phyloP scores from a whole-genome alignment of 2,329 filamentous ascomycete genomes.

The Aspergillus neotritici region DNA sequence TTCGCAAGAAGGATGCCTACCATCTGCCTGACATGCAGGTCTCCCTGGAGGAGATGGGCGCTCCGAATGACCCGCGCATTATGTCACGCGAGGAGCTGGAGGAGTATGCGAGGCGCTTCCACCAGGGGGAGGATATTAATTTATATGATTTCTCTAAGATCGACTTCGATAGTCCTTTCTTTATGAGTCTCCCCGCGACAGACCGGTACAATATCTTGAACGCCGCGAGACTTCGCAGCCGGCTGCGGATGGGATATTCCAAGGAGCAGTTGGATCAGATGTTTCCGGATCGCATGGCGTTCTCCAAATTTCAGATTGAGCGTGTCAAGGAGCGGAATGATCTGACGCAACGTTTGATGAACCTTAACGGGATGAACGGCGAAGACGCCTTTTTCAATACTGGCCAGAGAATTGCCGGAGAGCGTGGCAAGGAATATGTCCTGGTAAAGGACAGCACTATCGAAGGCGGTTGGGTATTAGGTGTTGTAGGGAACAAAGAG shows the following conservation, averaged over 20 bases:
- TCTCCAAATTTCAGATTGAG: slow-evolving; percentile 94
- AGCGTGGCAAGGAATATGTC: slow-evolving; percentile 89
- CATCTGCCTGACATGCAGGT: slow-evolving; percentile 81
- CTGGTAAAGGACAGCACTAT: slow-evolving; percentile 92
- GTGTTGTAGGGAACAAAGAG: slow-evolving; percentile 82
- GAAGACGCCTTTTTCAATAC: slow-evolving; percentile 64
- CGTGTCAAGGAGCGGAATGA: slow-evolving; percentile 88
- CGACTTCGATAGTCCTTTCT: slow-evolving; percentile 94
- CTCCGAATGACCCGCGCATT: slow-evolving; percentile 84
- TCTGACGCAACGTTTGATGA: slow-evolving; percentile 90
- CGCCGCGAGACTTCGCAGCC: slow-evolving; percentile 78
- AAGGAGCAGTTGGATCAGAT: slow-evolving; percentile 94
- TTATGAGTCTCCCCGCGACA: slow-evolving; percentile 78
- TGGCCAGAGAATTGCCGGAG: slow-evolving; percentile 54
- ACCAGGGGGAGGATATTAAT: slow-evolving; percentile 80
- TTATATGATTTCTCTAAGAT: slow-evolving; percentile 98
- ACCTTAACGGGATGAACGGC: slow-evolving; percentile 81
- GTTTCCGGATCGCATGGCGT: slow-evolving; percentile 97
- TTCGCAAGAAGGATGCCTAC: slow-evolving; percentile 89
- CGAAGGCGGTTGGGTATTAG: slow-evolving; percentile 92
- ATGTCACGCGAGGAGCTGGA: slow-evolving; percentile 95
- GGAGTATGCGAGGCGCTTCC: slow-evolving; percentile 87
- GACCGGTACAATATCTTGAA: slow-evolving; percentile 98
- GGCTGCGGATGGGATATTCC: slow-evolving; percentile 89
- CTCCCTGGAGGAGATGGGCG: slow-evolving; percentile 77